Conservation (phyloP, 306 rosid species). For the Ceratonia siliqua region DNA sequence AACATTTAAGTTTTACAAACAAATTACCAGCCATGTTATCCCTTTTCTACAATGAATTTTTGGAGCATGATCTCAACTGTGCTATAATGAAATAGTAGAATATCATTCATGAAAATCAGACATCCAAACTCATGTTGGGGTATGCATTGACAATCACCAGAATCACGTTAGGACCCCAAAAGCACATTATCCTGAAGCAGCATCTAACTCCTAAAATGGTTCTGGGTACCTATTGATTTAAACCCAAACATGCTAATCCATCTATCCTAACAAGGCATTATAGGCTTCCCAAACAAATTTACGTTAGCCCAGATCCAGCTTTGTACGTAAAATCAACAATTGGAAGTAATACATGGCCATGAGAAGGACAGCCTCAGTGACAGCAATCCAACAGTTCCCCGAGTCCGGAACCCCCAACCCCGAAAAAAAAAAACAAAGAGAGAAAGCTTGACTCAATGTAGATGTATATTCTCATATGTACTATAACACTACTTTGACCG, state of each 20-base stretch:
- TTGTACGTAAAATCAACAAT: background rate
- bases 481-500: background rate
- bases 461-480: background rate
- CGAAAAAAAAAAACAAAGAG: background rate
- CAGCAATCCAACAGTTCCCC: too few relatives aligned
- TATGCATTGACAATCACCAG: background rate
- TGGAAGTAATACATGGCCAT: background rate
- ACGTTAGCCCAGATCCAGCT: background rate
- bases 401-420: too few relatives aligned
- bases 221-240: background rate
- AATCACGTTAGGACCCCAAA: constrained; percentile 10
- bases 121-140: background rate
- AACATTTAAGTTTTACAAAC: background rate
- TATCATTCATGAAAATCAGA: background rate
- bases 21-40: background rate
- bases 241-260: constrained; percentile 20
- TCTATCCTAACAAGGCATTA: background rate
- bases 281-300: background rate
- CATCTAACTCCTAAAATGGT: background rate
- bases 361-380: background rate
- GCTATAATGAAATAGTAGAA: background rate
- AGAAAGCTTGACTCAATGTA: background rate
- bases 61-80: background rate
- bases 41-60: background rate
- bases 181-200: background rate